These are phyloP conservation scores for Trichoderma erinaceum DNA, from an alignment of 495 filamentous ascomycete species.

Conservation along the genomic window DNA sequence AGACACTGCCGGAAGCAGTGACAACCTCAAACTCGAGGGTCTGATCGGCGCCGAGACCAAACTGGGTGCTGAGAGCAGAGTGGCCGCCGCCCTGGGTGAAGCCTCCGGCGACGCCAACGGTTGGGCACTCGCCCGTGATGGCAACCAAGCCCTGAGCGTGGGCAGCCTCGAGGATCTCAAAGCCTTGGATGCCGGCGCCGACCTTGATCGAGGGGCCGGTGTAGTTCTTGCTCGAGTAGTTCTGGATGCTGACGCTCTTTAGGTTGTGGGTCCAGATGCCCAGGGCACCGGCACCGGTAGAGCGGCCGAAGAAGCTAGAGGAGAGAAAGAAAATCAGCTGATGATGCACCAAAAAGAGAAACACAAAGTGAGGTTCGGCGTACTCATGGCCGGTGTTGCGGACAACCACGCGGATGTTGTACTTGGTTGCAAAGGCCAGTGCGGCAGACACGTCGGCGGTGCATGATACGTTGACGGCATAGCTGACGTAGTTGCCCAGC, in stretches of 20 bases:
- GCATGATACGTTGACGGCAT: slow-evolving; percentile 44
- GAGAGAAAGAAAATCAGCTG: not conserved
- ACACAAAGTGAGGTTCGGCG: not conserved
- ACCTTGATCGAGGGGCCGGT: slow-evolving; percentile 43
- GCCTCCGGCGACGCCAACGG: slow-evolving; percentile 44
- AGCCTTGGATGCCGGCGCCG: slow-evolving; percentile 48
- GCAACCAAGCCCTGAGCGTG: slow-evolving; percentile 34
- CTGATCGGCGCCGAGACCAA: slow-evolving; percentile 56
- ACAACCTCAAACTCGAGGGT: slow-evolving; percentile 54
- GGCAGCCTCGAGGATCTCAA: slow-evolving; percentile 41
- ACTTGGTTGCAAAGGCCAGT: slow-evolving; percentile 33
- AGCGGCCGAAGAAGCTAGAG: slow-evolving; percentile 33
- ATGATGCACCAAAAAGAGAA: not conserved
- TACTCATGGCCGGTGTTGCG: slow-evolving; percentile 42
- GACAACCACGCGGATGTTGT: slow-evolving; percentile 35
- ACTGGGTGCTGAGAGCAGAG: slow-evolving; percentile 39
- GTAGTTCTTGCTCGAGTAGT: slow-evolving; percentile 33
- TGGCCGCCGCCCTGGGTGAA: slow-evolving; percentile 58
- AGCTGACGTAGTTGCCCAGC: slow-evolving; percentile 48
- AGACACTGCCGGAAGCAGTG: slow-evolving; percentile 35
- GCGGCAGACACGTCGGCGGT: slow-evolving; percentile 28
- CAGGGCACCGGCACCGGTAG: slow-evolving; percentile 48
- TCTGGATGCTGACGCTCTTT: slow-evolving; percentile 38
- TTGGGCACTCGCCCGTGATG: slow-evolving; percentile 41
- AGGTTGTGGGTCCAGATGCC: slow-evolving; percentile 57